Evolutionary conservation across 805 yeast genomes (phyloP), one percentile per base, ranked within the genome.

Genomic region (Saccharomycopsis fodiens): DNA sequence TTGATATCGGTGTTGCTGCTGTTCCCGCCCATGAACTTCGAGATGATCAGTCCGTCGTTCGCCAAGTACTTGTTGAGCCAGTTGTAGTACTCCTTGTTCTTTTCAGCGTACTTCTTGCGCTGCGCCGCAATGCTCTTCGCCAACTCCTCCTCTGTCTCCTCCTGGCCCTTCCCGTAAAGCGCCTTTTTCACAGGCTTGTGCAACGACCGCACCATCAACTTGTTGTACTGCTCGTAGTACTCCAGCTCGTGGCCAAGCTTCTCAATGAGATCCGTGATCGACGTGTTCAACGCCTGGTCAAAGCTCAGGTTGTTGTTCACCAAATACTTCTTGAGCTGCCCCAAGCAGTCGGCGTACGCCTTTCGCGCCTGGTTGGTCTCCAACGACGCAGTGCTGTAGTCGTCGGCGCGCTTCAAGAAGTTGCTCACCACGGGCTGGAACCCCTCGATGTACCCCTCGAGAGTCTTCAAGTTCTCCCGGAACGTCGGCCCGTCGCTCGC

Each of bases 31-130:
- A 22, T 13, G 22, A 42, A 35, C 46, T 43, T 43, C 19, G 17
- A 10, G 29, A 25, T 43, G 15, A 43, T n/a, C 25, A 35, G 30
- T 8, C 46, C 27, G 20, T 27, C 42, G 21, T 35, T 45, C 13
- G 52, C 25, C 25, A 48, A 23, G 35, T 41, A 44, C 29, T 48
- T 48, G 16, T 38, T 45, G 12, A 48, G 30, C 49, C 48, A 48
- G 32, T 25, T 45, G 35, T 48, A 48, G 22, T 48, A 48, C 8
- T 48, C 49, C 30, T 48, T 48, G 22, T 17, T 27, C 25, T 45
- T 48, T 6, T 48, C 52, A 3, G 23, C 10, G 41, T 48, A 48
- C 17, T 37, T 40, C 29, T 45, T 45, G 20, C 35, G 35, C 16
- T 41, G 43, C 8, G 4, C 16, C 10, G n/a, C 31, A 6, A 39